Evolutionary conservation across 352 stramenopile species (phyloP).

Genomic region (Elongisporangium anandrum): DNA sequence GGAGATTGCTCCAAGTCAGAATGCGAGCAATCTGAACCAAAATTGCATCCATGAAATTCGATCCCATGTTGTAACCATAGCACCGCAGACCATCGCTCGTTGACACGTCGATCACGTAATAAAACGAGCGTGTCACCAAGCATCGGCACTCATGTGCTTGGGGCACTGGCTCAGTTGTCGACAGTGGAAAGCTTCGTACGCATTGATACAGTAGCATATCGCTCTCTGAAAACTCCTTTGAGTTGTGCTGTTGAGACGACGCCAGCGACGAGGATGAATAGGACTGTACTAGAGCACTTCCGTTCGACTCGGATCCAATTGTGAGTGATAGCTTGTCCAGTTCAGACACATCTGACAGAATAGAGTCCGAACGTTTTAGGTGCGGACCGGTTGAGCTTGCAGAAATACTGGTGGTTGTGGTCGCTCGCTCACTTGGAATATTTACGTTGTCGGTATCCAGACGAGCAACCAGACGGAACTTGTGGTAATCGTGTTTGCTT

Average conservation of each 20-base stretch:
- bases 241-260: neutral
- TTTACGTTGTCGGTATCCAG: neutral
- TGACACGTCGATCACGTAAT: constrained; percentile 71
- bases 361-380: neutral
- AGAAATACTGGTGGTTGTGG: neutral
- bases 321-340: neutral
- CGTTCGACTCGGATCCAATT: neutral
- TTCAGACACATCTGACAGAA: neutral
- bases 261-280: neutral
- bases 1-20: constrained; percentile 71
- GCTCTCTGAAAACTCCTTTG: constrained; percentile 37
- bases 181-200: constrained; percentile 3
- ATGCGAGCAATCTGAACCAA: constrained; percentile 46
- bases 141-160: neutral
- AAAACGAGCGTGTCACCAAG: constrained; percentile 56
- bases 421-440: neutral
- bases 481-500: neutral
- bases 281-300: neutral
- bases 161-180: neutral
- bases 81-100: constrained; percentile 44
- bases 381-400: neutral
- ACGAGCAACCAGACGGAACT: neutral
- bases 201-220: constrained; percentile 50
- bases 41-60: constrained; percentile 50
- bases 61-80: constrained; percentile 81